Conservation (phyloP, 2,329 filamentous ascomycete species). For the Pezicula neosporulosa region DNA sequence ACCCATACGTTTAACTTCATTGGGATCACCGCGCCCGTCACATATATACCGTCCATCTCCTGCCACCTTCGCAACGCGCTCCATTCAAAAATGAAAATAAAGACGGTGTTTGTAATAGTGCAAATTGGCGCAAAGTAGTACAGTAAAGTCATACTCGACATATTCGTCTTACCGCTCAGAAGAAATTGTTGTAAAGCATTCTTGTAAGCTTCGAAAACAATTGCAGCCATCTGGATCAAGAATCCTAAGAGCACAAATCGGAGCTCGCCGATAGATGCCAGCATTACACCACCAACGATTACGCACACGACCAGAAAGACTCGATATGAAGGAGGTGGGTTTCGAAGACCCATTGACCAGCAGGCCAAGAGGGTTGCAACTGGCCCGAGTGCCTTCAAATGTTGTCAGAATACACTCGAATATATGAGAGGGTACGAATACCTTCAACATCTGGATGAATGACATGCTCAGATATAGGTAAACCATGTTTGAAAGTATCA, state of each 20-base stretch:
- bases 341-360: slow-evolving; percentile 55
- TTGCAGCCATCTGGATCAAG: slow-evolving; percentile 69
- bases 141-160: slow-evolving; percentile 83
- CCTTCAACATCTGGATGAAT: slow-evolving; percentile 72
- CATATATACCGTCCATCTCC: not conserved
- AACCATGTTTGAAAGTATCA: slow-evolving; percentile 64
- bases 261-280: slow-evolving; percentile 61
- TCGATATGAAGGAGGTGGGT: slow-evolving; percentile 38
- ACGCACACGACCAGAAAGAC: slow-evolving; percentile 46
- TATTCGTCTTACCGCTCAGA: slow-evolving; percentile 60
- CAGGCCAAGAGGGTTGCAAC: slow-evolving; percentile 63
- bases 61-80: slow-evolving; percentile 55
- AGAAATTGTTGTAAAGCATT: slow-evolving; percentile 84
- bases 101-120: slow-evolving; percentile 73
- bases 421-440: slow-evolving; percentile 64
- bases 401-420: slow-evolving; percentile 53
- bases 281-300: slow-evolving; percentile 48
- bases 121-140: slow-evolving; percentile 90
- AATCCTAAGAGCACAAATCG: slow-evolving; percentile 65
- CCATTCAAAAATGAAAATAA: slow-evolving; percentile 67
- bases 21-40: slow-evolving; percentile 46
- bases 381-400: slow-evolving; percentile 45
- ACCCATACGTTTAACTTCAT: slow-evolving; percentile 53
- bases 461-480: slow-evolving; percentile 66
- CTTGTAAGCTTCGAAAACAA: slow-evolving; percentile 76